Conservation (phyloP, 2,329 filamentous ascomycete species). For the Tricladium varicosporioides region DNA sequence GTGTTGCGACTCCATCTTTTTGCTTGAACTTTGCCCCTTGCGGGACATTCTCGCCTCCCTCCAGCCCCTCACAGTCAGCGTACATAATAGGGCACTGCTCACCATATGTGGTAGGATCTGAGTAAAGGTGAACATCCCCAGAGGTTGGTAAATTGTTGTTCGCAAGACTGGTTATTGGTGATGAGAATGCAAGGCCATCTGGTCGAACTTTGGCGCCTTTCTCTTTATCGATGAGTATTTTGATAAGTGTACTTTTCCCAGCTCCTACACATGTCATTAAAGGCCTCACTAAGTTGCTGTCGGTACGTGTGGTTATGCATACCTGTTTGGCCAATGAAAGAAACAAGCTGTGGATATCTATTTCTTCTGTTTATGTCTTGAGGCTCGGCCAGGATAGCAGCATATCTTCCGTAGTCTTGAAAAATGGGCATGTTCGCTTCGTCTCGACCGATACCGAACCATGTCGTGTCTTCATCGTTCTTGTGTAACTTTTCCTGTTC, state of each 20-base stretch:
- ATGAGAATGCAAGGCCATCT: slow-evolving; percentile 26
- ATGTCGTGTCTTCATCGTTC: slow-evolving; percentile 1
- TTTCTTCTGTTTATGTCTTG: background rate
- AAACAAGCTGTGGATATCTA: background rate
- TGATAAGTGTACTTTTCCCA: slow-evolving; percentile 45
- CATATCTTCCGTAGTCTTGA: slow-evolving; percentile 6
- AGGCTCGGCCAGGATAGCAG: background rate
- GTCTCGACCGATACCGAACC: slow-evolving; percentile 4
- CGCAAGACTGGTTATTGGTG: slow-evolving; percentile 45
- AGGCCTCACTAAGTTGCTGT: too few relatives aligned
- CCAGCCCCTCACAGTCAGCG: slow-evolving; percentile 13
- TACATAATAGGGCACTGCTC: slow-evolving; percentile 1
- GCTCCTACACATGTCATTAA: slow-evolving; percentile 27
- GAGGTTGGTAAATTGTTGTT: slow-evolving; percentile 44
- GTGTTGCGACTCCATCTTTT: too few relatives aligned
- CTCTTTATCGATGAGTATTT: slow-evolving; percentile 20
- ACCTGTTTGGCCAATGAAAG: slow-evolving; percentile 3
- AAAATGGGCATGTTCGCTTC: background rate
- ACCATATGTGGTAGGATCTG: slow-evolving; percentile 39
- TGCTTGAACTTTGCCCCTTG: background rate
- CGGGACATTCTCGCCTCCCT: slow-evolving; percentile 3
- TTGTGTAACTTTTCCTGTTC: too few relatives aligned
- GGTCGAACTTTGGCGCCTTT: slow-evolving; percentile 19
- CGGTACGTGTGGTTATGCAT: slow-evolving; percentile 34
- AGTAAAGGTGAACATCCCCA: slow-evolving; percentile 51